phyloP scores from a whole-genome alignment of 164 flowering plant species.

The Berberis vulgaris region DNA sequence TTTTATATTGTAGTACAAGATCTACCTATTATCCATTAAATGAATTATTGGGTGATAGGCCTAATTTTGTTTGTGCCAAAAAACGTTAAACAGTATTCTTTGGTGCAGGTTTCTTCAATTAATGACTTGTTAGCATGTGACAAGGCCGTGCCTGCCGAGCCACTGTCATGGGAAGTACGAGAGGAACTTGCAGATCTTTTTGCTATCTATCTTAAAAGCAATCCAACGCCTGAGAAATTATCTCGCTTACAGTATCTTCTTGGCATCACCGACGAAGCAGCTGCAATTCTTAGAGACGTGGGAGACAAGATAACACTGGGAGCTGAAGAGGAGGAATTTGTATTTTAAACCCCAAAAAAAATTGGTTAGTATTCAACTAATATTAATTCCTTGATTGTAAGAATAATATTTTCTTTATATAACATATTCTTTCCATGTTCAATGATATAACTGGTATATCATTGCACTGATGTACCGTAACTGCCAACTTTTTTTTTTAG shows the following conservation, averaged over 20 bases:
- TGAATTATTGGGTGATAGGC: no score
- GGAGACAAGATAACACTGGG: slow-evolving; percentile 27
- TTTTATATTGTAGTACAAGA: neutral
- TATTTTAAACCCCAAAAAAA: slow-evolving; percentile 27
- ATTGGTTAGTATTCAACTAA: neutral
- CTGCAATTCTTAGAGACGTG: slow-evolving; percentile 41
- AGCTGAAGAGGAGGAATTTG: slow-evolving; percentile 69
- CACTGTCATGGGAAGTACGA: slow-evolving; percentile 75
- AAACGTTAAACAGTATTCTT: neutral
- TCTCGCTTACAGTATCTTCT: slow-evolving; percentile 76
- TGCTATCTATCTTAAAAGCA: slow-evolving; percentile 45
- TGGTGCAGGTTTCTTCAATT: slow-evolving; percentile 69
- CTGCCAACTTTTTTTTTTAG: no score
- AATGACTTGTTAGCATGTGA: slow-evolving; percentile 92
- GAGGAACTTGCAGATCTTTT: slow-evolving; percentile 81
- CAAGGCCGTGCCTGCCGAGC: slow-evolving; percentile 77
- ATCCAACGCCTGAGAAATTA: slow-evolving; percentile 57
- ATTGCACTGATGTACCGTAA: no score
- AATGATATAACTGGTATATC: no score
- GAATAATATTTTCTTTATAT: no score
- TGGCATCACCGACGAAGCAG: slow-evolving; percentile 62
- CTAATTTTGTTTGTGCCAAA: neutral
- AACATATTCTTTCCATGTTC: no score
- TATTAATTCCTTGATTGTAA: no score
- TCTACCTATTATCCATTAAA: no score